phyloP scores from a whole-genome alignment of 805 yeast species.

The Dipodascus albidus region DNA sequence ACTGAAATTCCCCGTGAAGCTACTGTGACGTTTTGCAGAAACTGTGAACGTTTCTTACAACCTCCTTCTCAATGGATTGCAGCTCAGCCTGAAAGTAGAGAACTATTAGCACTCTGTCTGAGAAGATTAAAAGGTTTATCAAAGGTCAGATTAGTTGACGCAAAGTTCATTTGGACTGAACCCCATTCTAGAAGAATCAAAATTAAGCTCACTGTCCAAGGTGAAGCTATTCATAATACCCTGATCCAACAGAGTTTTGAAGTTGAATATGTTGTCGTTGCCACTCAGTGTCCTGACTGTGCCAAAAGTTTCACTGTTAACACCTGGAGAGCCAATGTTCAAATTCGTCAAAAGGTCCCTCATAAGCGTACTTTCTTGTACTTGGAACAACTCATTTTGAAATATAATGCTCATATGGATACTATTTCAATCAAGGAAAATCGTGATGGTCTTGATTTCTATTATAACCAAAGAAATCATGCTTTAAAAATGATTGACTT shows the following conservation, averaged over 20 bases:
- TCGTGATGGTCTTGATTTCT: conserved; percentile 87
- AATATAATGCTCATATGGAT: conserved; percentile 84
- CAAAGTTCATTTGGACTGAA: conserved; percentile 93
- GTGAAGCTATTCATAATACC: conserved; percentile 70
- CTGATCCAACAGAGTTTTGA: conserved; percentile 88
- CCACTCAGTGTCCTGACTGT: conserved; percentile 97
- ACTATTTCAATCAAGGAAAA: conserved; percentile 83
- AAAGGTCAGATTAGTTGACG: conserved; percentile 82
- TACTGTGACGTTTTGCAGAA: conserved; percentile 77
- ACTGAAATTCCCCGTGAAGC: conserved; percentile 91
- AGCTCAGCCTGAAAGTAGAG: conserved; percentile 87
- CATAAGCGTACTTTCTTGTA: conserved; percentile 91
- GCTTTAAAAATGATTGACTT: conserved; percentile 90
- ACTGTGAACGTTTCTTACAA: conserved; percentile 90
- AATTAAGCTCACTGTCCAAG: conserved; percentile 83
- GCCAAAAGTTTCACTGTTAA: conserved; percentile 87
- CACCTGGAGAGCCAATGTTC: conserved; percentile 96
- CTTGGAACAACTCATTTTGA: conserved; percentile 83
- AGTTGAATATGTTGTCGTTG: conserved; percentile 85
- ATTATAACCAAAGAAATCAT: conserved; percentile 75
- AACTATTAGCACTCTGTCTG: conserved; percentile 79
- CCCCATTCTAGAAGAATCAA: conserved; percentile 93
- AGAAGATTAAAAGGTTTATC: conserved; percentile 79
- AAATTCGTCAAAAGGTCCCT: conserved; percentile 88
- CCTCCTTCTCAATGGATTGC: conserved; percentile 92